These are phyloP conservation scores for Lipomyces chichibuensis DNA, from an alignment of 805 yeast species.

Conservation along the genomic window DNA sequence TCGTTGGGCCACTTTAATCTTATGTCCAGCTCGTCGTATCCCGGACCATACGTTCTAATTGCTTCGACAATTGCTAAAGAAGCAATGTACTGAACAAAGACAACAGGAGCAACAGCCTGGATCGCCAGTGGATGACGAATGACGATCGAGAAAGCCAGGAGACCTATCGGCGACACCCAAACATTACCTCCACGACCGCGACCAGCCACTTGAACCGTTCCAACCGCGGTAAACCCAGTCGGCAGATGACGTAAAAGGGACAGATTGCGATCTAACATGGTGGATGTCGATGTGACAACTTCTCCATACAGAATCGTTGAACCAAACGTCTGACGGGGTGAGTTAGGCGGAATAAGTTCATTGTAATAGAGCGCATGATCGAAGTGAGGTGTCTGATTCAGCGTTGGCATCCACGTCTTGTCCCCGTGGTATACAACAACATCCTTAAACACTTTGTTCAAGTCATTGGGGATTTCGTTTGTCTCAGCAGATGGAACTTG, in stretches of 20 bases:
- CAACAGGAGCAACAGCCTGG: slow-evolving; percentile 57
- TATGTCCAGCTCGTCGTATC: slow-evolving; percentile 76
- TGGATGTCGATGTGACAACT: slow-evolving; percentile 84
- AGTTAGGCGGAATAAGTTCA: slow-evolving; percentile 18
- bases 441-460: slow-evolving; percentile 60
- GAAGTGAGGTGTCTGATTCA: slow-evolving; percentile 67
- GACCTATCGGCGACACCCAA: slow-evolving; percentile 96
- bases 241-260: slow-evolving; percentile 63
- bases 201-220: slow-evolving; percentile 86
- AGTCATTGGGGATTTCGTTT: slow-evolving; percentile 52
- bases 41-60: slow-evolving; percentile 62
- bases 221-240: slow-evolving; percentile 66
- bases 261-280: slow-evolving; percentile 74
- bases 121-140: slow-evolving; percentile 55
- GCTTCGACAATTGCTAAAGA: slow-evolving; percentile 84
- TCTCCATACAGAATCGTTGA: slow-evolving; percentile 74
- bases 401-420: slow-evolving; percentile 35
- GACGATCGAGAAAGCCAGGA: slow-evolving; percentile 76
- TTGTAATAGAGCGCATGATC: slow-evolving; percentile 61
- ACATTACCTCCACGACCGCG: slow-evolving; percentile 93
- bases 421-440: slow-evolving; percentile 59
- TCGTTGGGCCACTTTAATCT: slow-evolving; percentile 97
- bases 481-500: slow-evolving; percentile 24
- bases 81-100: slow-evolving; percentile 82
- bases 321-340: slow-evolving; percentile 49